These are phyloP conservation scores for Casuarina equisetifolia DNA, from an alignment of 306 rosid genomes.

Conservation along the genomic window DNA sequence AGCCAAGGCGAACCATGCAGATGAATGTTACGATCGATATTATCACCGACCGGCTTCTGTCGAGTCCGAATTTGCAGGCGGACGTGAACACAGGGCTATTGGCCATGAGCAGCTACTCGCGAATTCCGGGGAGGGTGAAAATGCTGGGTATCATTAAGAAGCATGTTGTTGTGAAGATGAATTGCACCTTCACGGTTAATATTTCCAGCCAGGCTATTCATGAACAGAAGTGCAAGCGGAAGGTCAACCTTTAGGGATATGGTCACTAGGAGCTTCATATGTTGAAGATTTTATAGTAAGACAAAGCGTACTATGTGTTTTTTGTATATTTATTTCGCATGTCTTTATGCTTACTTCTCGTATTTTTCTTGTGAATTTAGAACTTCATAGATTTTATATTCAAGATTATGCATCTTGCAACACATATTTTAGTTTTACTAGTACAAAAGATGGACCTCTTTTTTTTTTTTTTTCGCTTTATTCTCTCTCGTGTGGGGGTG, in stretches of 20 bases:
- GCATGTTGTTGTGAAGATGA: constrained; percentile 63
- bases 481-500: too few species aligned
- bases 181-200: constrained; percentile 45
- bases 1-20: constrained; percentile 46
- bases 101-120: constrained; percentile 49
- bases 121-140: constrained; percentile 63
- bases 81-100: constrained; percentile 43
- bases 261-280: too few species aligned
- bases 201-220: constrained; percentile 42
- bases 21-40: constrained; percentile 56
- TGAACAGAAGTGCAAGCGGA: constrained; percentile 51
- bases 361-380: too few species aligned
- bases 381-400: too few species aligned
- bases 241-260: constrained; percentile 36
- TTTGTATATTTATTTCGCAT: too few species aligned
- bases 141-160: constrained; percentile 41
- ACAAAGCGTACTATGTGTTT: too few species aligned
- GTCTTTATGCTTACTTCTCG: too few species aligned
- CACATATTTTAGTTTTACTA: too few species aligned
- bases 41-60: constrained; percentile 25
- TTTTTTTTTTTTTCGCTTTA: too few species aligned
- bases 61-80: constrained; percentile 24
- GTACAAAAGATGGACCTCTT: too few species aligned
- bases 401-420: too few species aligned
- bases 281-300: too few species aligned